Percentiles rank a stretch among this genome's conserved stretches.
Conservation (phyloP, 768 basidiomycete species). For the Plicaturopsis crispa region DNA sequence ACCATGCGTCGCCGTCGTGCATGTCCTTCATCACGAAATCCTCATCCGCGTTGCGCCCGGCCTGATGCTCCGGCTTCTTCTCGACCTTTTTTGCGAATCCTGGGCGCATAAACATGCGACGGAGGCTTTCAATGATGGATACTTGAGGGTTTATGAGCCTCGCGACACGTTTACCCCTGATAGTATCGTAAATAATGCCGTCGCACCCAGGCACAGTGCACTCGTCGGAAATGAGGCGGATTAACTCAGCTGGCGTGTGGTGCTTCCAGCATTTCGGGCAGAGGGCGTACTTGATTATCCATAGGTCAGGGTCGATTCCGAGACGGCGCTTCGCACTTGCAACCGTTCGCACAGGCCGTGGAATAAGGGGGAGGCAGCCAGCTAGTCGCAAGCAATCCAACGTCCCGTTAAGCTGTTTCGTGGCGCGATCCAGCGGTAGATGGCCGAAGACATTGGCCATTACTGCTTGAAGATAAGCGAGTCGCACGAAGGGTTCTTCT, state of each 20-base stretch:
- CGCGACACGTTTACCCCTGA: constrained; percentile 6
- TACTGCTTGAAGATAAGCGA: constrained; percentile 12
- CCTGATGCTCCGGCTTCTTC: constrained; percentile 6
- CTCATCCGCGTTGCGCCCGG: constrained; percentile 11
- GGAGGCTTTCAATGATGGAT: constrained; percentile 14
- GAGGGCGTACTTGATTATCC: constrained; percentile 14
- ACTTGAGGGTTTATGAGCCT: constrained; percentile 12
- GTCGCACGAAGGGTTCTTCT: constrained; percentile 7
- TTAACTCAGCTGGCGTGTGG: constrained; percentile 7
- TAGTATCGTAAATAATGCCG: constrained; percentile 2
- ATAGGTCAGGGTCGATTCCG: constrained; percentile 17
- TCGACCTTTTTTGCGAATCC: constrained; percentile 9
- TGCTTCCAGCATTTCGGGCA: constrained; percentile 16
- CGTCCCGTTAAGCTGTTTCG: constrained; percentile 5
- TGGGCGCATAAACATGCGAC: constrained; percentile 10
- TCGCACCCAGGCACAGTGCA: constrained; percentile 8
- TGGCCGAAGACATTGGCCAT: constrained; percentile 9
- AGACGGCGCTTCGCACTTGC: constrained; percentile 12
- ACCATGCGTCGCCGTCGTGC: constrained; percentile 13
- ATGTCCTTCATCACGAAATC: constrained; percentile 19
- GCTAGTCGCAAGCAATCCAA: constrained; percentile 5
- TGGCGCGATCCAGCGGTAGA: constrained; percentile 7
- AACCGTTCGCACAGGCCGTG: constrained; percentile 6
- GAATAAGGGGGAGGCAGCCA: constrained; percentile 4
- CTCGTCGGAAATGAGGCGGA: constrained; percentile 4